phyloP scores from a whole-genome alignment of 1,284 basidiomycete species.

The Ganoderma leucocontextum region DNA sequence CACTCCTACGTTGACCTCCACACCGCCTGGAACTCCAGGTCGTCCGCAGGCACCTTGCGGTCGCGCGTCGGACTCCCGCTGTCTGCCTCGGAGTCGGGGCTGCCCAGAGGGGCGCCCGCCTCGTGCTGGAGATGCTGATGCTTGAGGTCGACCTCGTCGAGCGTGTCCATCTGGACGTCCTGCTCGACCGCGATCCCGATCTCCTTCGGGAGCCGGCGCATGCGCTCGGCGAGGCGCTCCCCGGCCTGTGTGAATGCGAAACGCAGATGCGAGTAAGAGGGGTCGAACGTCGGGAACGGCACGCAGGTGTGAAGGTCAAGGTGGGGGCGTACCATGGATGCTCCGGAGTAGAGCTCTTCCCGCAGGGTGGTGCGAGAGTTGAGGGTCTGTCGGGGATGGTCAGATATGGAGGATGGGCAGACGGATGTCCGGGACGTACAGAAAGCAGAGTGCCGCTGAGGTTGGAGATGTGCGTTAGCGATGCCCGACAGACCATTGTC shows the following conservation, averaged over 20 bases:
- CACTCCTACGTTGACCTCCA: neutral
- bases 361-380: slow-evolving; percentile 27
- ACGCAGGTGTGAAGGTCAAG: neutral
- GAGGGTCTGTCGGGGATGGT: slow-evolving; percentile 16
- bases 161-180: slow-evolving; percentile 20
- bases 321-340: slow-evolving; percentile 12
- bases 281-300: neutral
- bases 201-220: slow-evolving; percentile 22
- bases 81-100: neutral
- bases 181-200: slow-evolving; percentile 25
- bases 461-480: neutral
- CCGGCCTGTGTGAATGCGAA: neutral
- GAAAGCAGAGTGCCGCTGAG: slow-evolving; percentile 21
- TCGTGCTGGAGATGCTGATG: neutral
- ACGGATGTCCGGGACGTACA: neutral
- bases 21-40: neutral
- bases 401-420: neutral
- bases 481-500: neutral
- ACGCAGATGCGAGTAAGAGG: neutral
- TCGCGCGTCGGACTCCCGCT: neutral
- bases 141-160: slow-evolving; percentile 20
- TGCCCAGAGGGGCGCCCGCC: too few relatives aligned
- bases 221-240: slow-evolving; percentile 14
- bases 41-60: neutral
- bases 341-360: slow-evolving; percentile 22